A percentile compares a stretch with the other conserved stretches of the same genome.
Evolutionary conservation across 2,329 filamentous ascomycete genomes (phyloP).

Genomic region (Sporothrix euskadiensis): DNA sequence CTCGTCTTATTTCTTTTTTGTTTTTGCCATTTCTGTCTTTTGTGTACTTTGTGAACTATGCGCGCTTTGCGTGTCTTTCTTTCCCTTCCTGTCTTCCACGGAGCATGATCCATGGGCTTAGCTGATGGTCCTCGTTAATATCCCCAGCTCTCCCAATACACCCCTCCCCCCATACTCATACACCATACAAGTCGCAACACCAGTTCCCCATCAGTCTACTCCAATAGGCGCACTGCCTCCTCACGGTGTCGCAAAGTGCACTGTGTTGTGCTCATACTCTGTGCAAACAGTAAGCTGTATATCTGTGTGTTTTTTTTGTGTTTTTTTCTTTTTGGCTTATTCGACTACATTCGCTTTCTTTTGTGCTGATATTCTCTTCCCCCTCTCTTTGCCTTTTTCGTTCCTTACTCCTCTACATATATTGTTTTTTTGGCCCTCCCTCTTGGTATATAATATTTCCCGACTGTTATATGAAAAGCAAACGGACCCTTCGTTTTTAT

Average conservation of each 20-base stretch:
- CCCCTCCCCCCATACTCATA: not conserved
- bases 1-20: constrained; percentile 2
- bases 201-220: not conserved
- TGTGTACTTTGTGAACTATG: not conserved
- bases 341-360: not conserved
- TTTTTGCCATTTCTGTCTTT: constrained; percentile 12
- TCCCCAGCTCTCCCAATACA: not conserved
- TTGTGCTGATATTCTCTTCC: not conserved
- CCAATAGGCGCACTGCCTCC: constrained; percentile 21
- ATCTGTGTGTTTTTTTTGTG: not conserved
- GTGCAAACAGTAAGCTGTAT: constrained; percentile 11
- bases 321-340: not conserved
- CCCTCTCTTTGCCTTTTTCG: constrained; percentile 27
- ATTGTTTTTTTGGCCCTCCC: constrained; percentile 6
- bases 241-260: constrained; percentile 14
- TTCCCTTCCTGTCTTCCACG: constrained; percentile 13
- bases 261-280: constrained; percentile 19
- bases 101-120: constrained; percentile 23
- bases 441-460: constrained; percentile 17
- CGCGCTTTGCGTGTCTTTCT: not conserved
- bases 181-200: not conserved
- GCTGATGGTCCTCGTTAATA: constrained; percentile 17
- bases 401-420: not conserved
- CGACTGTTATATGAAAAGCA: constrained; percentile 36
- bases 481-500: constrained; percentile 30